Evolutionary conservation across 352 stramenopile genomes (phyloP).

Genomic region (Pythium pyrilobum): DNA sequence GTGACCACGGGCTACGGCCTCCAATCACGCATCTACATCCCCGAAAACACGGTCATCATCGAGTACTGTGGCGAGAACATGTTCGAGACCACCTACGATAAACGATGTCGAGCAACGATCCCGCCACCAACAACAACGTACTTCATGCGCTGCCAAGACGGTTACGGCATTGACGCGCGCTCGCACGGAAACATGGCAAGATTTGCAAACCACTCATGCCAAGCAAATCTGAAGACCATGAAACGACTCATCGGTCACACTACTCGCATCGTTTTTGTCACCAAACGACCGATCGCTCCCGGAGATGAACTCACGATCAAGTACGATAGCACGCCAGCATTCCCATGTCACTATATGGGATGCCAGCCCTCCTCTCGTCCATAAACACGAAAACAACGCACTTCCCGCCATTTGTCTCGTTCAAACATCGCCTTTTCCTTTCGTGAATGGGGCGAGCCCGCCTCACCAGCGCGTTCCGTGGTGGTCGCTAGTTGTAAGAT

Average conservation of each 20-base stretch:
- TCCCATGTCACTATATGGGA: not conserved
- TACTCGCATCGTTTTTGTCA: not conserved
- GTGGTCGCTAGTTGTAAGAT: no score
- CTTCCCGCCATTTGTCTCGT: no score
- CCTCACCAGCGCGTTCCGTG: no score
- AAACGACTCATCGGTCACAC: not conserved
- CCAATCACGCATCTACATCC: not conserved
- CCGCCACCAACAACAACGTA: not conserved
- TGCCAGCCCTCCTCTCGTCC: not conserved
- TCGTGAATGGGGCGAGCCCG: no score
- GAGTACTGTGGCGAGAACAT: not conserved
- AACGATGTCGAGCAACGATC: not conserved
- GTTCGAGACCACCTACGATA: not conserved
- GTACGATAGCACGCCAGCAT: not conserved
- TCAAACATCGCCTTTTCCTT: no score
- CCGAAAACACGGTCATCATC: not conserved
- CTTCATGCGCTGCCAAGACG: not conserved
- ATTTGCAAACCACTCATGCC: not conserved
- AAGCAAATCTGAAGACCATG: not conserved
- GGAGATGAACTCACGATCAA: conserved; percentile 1
- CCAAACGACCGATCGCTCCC: no score
- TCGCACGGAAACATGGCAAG: not conserved
- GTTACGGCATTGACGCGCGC: not conserved
- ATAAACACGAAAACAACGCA: no score
- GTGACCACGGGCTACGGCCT: not conserved